Evolutionary conservation across 106 monocot genomes (phyloP).

Genomic region (Allium sativum): DNA sequence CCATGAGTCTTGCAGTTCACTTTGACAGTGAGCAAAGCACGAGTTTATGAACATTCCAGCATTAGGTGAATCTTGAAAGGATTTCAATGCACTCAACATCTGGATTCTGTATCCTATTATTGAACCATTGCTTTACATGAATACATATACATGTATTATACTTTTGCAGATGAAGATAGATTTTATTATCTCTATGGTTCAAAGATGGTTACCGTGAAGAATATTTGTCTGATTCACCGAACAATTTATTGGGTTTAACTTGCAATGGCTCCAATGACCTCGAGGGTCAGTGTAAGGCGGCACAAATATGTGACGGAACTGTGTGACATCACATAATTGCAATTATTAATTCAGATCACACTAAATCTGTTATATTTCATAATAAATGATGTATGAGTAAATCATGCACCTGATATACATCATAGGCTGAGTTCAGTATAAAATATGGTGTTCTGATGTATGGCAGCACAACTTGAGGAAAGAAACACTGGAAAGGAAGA

Average conservation of each 20-base stretch:
- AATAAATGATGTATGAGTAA: neutral
- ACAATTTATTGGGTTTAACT: conserved; percentile 35
- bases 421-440: conserved; percentile 84
- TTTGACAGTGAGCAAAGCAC: conserved; percentile 89
- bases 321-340: conserved; percentile 1
- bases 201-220: conserved; percentile 47
- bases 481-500: conserved; percentile 89
- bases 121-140: too few species aligned
- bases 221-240: conserved; percentile 31
- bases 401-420: conserved; percentile 64
- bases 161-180: too few species aligned
- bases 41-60: conserved; percentile 80
- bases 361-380: neutral
- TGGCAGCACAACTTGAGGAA: conserved; percentile 58
- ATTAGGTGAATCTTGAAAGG: conserved; percentile 10
- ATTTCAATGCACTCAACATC: conserved; percentile 45
- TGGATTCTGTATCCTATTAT: conserved; percentile 15
- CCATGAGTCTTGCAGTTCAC: conserved; percentile 80
- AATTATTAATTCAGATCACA: neutral
- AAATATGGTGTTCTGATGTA: conserved; percentile 72
- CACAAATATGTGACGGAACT: conserved; percentile 81
- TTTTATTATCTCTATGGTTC: neutral
- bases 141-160: too few species aligned
- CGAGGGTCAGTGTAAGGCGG: conserved; percentile 56
- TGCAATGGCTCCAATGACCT: conserved; percentile 60